Evolutionary conservation across 148 eudicot genomes (phyloP), one percentile per base, ranked within the genome.

Genomic region (Chenopodium suecicum): DNA sequence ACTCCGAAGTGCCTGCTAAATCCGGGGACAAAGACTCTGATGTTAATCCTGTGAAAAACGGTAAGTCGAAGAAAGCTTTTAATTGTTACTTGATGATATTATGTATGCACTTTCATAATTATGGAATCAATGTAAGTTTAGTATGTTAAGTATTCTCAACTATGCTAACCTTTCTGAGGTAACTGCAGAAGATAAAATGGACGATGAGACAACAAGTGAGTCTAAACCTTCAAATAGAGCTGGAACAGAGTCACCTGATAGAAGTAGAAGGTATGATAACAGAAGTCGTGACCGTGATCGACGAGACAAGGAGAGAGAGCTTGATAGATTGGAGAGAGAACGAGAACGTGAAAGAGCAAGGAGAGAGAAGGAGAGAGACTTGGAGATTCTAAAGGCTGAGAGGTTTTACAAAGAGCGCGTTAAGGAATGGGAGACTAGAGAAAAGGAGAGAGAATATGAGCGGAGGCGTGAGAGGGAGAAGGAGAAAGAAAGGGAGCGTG

Each of bases 241-340:
- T 70, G 98, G 91, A 70, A 89, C 92, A 47, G 92, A 90, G 75
- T 92, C 99, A 77, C 99, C 99, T 75, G 93, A 94, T 77, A 88
- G 93, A 87, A 80, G 82, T 81, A 92, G 93, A 88, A 88, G 91
- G 83, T 77, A 85, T 86, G 98, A 95, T 80, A 89, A 89, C 79
- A 85, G 90, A 63, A 82, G 89, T 79, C 88, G 90, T 82, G 98
- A 97, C 29, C 85, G 98, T 73, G 94, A 92, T 48, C 91, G 91
- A 79, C 88, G 93, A 77, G 97, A 94, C 34, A 94, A 90, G 82
- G 99, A 92, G 87, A 87, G 95, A 82, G 98, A 97, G 84, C 91
- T 97, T 48, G 99, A 97, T 80, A 94, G 98, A 84, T 86, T 91
- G 52, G 98, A 97, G 87, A 89, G 92, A 88, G 99, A 97, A 70